Percentiles rank a stretch among this genome's conserved stretches.
phyloP scores from a whole-genome alignment of 768 basidiomycete species.

The Ramaria sp. region DNA sequence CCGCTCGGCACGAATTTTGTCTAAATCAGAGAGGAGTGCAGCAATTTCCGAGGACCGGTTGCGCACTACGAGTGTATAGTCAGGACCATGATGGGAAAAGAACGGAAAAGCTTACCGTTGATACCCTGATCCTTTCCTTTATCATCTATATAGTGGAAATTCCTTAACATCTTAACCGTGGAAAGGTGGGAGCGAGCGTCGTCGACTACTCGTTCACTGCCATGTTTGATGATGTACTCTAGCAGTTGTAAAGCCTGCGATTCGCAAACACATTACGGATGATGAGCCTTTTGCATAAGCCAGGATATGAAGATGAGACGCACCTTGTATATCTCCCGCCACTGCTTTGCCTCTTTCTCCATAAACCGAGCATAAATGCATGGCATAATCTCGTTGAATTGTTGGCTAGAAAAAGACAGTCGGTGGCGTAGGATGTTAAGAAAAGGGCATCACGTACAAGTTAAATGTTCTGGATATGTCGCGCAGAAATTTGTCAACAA shows the following conservation, averaged over 20 bases:
- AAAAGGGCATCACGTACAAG: constrained; percentile 53
- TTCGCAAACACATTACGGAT: not conserved
- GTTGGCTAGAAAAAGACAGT: constrained; percentile 47
- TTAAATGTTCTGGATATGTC: constrained; percentile 77
- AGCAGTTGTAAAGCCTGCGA: constrained; percentile 78
- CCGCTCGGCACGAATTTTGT: constrained; percentile 79
- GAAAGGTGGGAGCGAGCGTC: constrained; percentile 92
- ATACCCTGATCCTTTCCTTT: constrained; percentile 98
- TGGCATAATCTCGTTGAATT: constrained; percentile 99
- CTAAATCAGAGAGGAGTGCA: constrained; percentile 86
- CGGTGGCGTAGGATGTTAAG: not conserved
- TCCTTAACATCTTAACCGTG: constrained; percentile 94
- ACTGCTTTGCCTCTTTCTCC: constrained; percentile 97
- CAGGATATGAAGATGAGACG: constrained; percentile 9
- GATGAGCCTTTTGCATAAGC: not conserved
- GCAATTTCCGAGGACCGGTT: constrained; percentile 89
- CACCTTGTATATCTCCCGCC: constrained; percentile 99
- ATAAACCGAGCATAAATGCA: constrained; percentile 90
- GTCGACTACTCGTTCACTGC: constrained; percentile 95
- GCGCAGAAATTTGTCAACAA: not conserved
- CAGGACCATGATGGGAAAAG: not conserved
- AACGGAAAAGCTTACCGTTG: constrained; percentile 52
- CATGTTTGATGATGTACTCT: constrained; percentile 94
- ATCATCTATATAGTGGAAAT: constrained; percentile 97
- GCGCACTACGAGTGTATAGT: constrained; percentile 54